A percentile compares a stretch with the other conserved stretches of the same genome.
Conservation (phyloP, 1,284 basidiomycete species). For the Fomes fomentarius region DNA sequence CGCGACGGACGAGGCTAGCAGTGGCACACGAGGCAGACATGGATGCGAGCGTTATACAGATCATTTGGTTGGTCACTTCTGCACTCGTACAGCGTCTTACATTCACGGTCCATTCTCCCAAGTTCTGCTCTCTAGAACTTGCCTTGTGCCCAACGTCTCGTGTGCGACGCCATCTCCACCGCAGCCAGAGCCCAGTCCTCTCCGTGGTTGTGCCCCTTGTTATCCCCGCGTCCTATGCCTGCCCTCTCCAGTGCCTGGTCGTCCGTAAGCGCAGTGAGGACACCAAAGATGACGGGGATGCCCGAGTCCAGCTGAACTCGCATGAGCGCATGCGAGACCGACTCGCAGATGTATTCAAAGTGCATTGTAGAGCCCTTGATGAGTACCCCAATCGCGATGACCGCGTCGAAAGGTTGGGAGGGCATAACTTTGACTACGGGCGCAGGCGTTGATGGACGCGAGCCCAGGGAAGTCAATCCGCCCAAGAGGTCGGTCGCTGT, state of each 20-base stretch:
- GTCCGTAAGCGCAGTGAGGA: constrained; percentile 91
- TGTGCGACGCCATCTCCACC: constrained; percentile 86
- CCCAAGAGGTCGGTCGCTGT: constrained; percentile 82
- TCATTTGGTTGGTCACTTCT: constrained; percentile 8
- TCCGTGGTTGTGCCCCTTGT: constrained; percentile 90
- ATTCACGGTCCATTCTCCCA: constrained; percentile 7
- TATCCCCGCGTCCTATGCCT: constrained; percentile 70
- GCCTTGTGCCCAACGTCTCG: constrained; percentile 77
- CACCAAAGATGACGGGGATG: constrained; percentile 96
- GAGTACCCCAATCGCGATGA: constrained; percentile 96
- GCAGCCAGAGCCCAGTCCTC: constrained; percentile 97
- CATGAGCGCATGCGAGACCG: constrained; percentile 93
- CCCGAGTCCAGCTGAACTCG: constrained; percentile 90
- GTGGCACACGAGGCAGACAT: neutral
- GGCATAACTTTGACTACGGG: constrained; percentile 45
- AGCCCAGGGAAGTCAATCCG: constrained; percentile 59
- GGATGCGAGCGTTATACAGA: constrained; percentile 10
- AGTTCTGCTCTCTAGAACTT: constrained; percentile 48
- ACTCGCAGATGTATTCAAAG: constrained; percentile 98
- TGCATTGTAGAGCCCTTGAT: constrained; percentile 99
- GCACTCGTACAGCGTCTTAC: constrained; percentile 20
- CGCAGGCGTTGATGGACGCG: constrained; percentile 53
- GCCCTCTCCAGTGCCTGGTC: constrained; percentile 94
- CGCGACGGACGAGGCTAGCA: neutral
- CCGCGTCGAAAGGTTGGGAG: constrained; percentile 84